Evolutionary conservation across 73 alveolate genomes (phyloP).

Genomic region (Paramecium sonneborni): DNA sequence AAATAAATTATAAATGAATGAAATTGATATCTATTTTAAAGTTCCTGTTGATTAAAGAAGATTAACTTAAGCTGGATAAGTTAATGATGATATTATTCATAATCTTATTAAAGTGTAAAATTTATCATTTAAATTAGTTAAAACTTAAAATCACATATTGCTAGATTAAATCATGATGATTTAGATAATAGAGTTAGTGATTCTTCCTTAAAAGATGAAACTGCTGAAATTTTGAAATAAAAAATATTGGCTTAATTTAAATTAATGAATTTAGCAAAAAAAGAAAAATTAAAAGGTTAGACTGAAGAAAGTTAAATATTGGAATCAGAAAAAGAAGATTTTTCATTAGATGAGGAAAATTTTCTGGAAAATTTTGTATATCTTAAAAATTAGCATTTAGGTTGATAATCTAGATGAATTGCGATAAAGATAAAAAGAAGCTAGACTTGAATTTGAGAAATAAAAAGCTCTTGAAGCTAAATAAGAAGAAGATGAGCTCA

Average conservation of each 20-base stretch:
- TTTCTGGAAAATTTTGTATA: not conserved
- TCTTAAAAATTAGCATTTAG: not conserved
- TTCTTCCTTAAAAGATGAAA: not conserved
- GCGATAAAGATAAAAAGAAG: not conserved
- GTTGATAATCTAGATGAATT: not conserved
- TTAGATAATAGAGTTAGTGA: not conserved
- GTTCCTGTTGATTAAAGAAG: slow-evolving; percentile 21
- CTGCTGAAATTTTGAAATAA: not conserved
- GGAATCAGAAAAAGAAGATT: not conserved
- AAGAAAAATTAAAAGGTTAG: not conserved
- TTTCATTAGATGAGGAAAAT: not conserved
- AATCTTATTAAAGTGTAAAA: slow-evolving; percentile 34
- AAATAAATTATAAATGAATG: not conserved
- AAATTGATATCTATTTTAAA: not conserved
- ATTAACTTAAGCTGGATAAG: slow-evolving; percentile 23
- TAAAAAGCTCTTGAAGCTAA: not conserved
- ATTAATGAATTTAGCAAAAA: not conserved
- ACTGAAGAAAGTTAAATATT: not conserved
- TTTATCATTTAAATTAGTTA: not conserved
- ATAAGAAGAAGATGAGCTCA: not conserved
- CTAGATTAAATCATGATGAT: slow-evolving; percentile 30
- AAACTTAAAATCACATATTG: slow-evolving; percentile 2
- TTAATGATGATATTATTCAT: slow-evolving; percentile 41
- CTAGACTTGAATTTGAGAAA: not conserved
- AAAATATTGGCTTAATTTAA: not conserved